phyloP scores from a whole-genome alignment of 2,329 filamentous ascomycete genomes.

The Nigrospora oryzae region DNA sequence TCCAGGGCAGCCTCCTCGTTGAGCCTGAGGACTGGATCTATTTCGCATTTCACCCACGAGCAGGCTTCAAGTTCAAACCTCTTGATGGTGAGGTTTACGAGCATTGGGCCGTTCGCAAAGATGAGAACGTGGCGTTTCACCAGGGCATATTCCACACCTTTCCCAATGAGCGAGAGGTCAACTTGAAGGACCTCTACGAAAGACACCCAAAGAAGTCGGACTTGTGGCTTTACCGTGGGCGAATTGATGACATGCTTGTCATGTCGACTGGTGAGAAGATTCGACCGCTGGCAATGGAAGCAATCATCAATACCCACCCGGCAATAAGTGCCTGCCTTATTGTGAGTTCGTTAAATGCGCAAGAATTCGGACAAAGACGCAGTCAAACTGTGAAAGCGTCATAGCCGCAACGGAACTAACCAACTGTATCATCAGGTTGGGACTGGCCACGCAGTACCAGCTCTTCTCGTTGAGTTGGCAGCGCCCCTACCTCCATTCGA shows the following conservation, averaged over 20 bases:
- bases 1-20: slow-evolving; percentile 6
- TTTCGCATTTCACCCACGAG: slow-evolving; percentile 7
- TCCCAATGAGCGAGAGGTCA: slow-evolving; percentile 18
- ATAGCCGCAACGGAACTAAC: too few species aligned
- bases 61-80: slow-evolving; percentile 8
- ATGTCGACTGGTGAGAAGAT: slow-evolving; percentile 22
- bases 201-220: slow-evolving; percentile 14
- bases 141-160: slow-evolving; percentile 21
- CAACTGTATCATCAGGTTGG: too few species aligned
- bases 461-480: too few species aligned
- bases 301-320: not conserved
- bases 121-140: slow-evolving; percentile 8
- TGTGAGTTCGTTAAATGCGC: too few species aligned
- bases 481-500: too few species aligned
- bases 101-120: slow-evolving; percentile 17
- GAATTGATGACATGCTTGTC: slow-evolving; percentile 23
- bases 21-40: slow-evolving; percentile 12
- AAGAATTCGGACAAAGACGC: too few species aligned
- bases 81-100: slow-evolving; percentile 20
- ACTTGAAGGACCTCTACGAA: slow-evolving; percentile 24
- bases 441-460: too few species aligned
- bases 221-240: slow-evolving; percentile 13
- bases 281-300: slow-evolving; percentile 19
- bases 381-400: too few species aligned
- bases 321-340: too few species aligned